Evolutionary conservation across 1,284 basidiomycete species (phyloP).

Genomic region (Cystobasidiaceae sp.): DNA sequence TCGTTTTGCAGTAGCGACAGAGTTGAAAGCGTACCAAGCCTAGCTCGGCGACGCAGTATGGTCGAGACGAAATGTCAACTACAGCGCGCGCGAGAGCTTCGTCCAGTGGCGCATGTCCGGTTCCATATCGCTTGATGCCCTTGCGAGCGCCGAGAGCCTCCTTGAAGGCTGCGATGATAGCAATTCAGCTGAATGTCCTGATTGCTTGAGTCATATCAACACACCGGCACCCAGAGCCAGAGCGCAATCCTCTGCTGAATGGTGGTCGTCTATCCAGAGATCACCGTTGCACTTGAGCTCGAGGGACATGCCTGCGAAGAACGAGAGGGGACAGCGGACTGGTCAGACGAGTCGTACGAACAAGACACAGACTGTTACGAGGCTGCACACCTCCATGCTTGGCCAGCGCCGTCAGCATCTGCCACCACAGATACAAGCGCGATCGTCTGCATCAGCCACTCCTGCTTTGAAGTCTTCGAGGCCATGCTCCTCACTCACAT

Average conservation of each 20-base stretch:
- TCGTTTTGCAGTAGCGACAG: neutral
- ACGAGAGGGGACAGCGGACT: neutral
- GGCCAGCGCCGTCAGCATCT: conserved; percentile 94
- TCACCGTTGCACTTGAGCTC: conserved; percentile 89
- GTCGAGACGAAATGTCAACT: conserved; percentile 94
- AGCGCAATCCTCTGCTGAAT: conserved; percentile 80
- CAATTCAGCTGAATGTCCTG: conserved; percentile 88
- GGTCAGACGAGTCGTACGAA: neutral
- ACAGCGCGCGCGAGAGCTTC: conserved; percentile 95
- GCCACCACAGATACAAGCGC: no score
- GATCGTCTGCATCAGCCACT: no score
- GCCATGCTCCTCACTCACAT: conserved; percentile 63
- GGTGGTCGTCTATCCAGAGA: conserved; percentile 97
- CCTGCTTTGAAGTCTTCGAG: neutral
- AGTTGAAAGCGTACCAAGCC: conserved; percentile 41
- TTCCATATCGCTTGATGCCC: conserved; percentile 93
- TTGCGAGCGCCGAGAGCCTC: conserved; percentile 88
- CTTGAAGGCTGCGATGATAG: conserved; percentile 70
- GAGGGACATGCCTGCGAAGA: conserved; percentile 66
- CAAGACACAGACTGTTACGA: no score
- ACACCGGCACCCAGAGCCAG: conserved; percentile 42
- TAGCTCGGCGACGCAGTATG: conserved; percentile 88
- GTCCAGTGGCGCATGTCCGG: conserved; percentile 92
- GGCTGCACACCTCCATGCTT: conserved; percentile 69
- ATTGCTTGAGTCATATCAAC: no score